Evolutionary conservation across 225 moss, liverwort and hornwort species (phyloP), one percentile per base, ranked within the genome.

Genomic region (Takakia lepidozioides): DNA sequence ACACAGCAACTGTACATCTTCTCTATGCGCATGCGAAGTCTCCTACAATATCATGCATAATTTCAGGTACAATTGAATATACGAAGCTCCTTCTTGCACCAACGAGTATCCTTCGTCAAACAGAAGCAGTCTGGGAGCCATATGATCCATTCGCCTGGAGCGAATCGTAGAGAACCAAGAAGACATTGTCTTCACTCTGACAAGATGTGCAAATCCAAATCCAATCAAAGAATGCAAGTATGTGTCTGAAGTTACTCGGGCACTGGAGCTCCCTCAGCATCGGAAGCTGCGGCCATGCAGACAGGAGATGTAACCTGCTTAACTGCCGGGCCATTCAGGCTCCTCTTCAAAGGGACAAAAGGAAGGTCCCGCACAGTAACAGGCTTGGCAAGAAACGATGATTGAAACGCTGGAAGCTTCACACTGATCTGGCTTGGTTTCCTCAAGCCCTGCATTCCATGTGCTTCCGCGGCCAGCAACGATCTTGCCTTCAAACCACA

Each of bases 281-380:
- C 70, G 10, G 74, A 51, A 5, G 80, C 74, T n/a, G 63, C 70
- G 4, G 79, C 70, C 80, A 67, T 48, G 51, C 74, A 74, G 4
- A 71, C 60, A 2, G 65, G 65, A 3, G 62, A 65, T 9, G 16
- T 43, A 26, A 63, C 57, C 50, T 50, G 54, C 56, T 63, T 42
- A 16, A 54, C 60, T 8, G 29, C 66, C 35, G 53, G 3, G 23
- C 16, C 9, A 38, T 49, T 25, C 36, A 27, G 51, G n/a, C n/a
- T n/a, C 8, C 32, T 43, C 49, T 49, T 51, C 38, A 59, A 48
- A 10, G 18, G 35, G 30, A 48, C 46, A 17, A 58, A 38, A 49
- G 59, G 55, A 28, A 45, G 25, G 3, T 66, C 63, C 2, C 78
- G 34, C 1, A 36, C 36, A 0, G 23, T 32, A 14, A 74, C 55